Conservation (phyloP, 306 rosid genomes). For the Rosa multiflora region DNA sequence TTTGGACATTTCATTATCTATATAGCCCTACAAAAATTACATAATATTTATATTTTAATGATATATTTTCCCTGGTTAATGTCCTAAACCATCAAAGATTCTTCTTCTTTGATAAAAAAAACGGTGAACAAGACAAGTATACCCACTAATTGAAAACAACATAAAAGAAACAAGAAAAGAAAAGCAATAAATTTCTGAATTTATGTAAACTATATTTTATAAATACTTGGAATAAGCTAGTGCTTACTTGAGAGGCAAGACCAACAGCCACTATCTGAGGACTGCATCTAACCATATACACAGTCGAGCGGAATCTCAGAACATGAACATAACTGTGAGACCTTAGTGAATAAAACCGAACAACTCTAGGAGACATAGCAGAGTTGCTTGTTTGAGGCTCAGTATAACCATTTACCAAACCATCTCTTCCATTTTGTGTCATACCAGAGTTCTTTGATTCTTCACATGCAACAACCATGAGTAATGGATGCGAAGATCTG, state of each 20-base stretch:
- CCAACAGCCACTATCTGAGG: constrained; percentile 86
- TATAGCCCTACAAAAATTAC: background rate
- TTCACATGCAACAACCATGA: constrained; percentile 90
- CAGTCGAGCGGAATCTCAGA: constrained; percentile 88
- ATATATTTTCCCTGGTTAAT: constrained; percentile 8
- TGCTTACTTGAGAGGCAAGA: constrained; percentile 92
- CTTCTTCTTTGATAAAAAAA: constrained; percentile 19
- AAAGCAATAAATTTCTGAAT: background rate
- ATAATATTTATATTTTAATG: too few relatives aligned
- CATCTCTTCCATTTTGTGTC: constrained; percentile 58
- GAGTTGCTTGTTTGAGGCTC: constrained; percentile 60
- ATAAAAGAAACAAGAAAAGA: background rate
- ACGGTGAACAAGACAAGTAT: constrained; percentile 9
- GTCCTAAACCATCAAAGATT: constrained; percentile 20
- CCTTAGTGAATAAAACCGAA: constrained; percentile 88
- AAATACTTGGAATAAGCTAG: constrained; percentile 18
- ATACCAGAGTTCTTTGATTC: constrained; percentile 69
- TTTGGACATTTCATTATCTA: constrained; percentile 27
- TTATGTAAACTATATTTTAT: background rate
- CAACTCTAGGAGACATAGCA: constrained; percentile 69
- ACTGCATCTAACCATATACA: constrained; percentile 96
- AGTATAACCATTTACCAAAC: constrained; percentile 46
- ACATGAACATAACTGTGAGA: constrained; percentile 88
- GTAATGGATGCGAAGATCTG: constrained; percentile 81
- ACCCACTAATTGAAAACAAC: background rate